These are phyloP conservation scores for Cladophialophora carrionii DNA, from an alignment of 2,329 filamentous ascomycete species.

Conservation along the genomic window DNA sequence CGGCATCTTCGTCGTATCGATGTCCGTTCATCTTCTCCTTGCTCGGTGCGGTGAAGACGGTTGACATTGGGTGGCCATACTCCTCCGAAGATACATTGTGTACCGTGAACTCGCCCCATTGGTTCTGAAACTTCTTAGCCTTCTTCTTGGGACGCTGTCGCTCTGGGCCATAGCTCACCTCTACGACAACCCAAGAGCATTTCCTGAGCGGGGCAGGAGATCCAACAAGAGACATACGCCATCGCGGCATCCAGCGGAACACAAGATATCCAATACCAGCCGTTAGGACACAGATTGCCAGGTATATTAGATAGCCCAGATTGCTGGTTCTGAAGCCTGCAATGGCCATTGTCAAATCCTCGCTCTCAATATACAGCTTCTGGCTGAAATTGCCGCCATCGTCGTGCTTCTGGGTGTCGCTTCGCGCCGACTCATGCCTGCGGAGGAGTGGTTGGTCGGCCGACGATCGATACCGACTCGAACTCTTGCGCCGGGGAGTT, in stretches of 20 bases:
- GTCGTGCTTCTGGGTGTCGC: conserved; percentile 65
- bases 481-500: conserved; percentile 44
- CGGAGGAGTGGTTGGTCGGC: conserved; percentile 67
- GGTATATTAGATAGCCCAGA: conserved; percentile 70
- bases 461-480: conserved; percentile 49
- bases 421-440: conserved; percentile 70
- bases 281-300: conserved; percentile 70
- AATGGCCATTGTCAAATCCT: conserved; percentile 91
- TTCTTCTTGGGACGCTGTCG: conserved; percentile 35
- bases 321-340: conserved; percentile 83
- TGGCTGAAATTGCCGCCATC: conserved; percentile 72
- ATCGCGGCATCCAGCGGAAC: conserved; percentile 85
- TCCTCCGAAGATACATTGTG: conserved; percentile 65
- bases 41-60: conserved; percentile 58
- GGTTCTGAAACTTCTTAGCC: conserved; percentile 63
- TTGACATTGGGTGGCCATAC: conserved; percentile 67
- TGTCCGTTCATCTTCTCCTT: conserved; percentile 64
- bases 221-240: conserved; percentile 78
- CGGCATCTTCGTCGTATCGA: conserved; percentile 73
- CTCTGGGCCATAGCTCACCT: conserved; percentile 56
- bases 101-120: conserved; percentile 91
- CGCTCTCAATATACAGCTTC: conserved; percentile 89
- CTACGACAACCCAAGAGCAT: conserved; percentile 89
- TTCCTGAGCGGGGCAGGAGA: conserved; percentile 68
- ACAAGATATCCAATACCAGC: conserved; percentile 80